Evolutionary conservation across 768 basidiomycete species (phyloP).

Genomic region (Tricholoma furcatifolium): DNA sequence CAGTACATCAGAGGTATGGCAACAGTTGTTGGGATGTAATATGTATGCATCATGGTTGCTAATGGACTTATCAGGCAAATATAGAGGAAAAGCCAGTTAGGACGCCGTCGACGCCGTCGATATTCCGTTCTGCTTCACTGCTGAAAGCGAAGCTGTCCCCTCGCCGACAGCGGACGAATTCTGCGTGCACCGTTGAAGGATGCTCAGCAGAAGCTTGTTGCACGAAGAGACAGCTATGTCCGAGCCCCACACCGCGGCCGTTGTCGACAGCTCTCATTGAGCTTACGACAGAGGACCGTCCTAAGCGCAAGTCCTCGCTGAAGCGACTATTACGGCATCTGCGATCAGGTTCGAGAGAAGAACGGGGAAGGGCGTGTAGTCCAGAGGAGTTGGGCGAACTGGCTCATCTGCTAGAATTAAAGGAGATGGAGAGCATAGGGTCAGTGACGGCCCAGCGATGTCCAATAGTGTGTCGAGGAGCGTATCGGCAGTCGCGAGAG

Average conservation of each 20-base stretch:
- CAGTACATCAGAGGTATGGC: constrained; percentile 3
- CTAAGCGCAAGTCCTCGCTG: constrained; percentile 9
- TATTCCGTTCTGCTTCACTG: constrained; percentile 7
- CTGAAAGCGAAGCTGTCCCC: constrained; percentile 4
- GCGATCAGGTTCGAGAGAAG: constrained; percentile 8
- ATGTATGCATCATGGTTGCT: background rate
- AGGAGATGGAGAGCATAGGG: constrained; percentile 14
- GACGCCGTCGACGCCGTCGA: background rate
- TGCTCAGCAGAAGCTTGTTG: background rate
- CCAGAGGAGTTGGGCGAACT: constrained; percentile 7
- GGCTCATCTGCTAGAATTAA: constrained; percentile 7
- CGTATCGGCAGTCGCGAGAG: constrained; percentile 7
- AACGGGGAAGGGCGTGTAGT: background rate
- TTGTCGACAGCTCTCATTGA: constrained; percentile 1
- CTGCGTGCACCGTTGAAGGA: background rate
- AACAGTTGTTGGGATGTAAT: background rate
- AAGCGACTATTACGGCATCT: constrained; percentile 3
- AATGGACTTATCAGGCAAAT: background rate
- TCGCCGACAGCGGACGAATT: background rate
- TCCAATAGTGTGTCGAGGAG: constrained; percentile 7
- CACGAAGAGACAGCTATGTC: background rate
- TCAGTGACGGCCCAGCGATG: constrained; percentile 13
- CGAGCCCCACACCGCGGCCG: background rate
- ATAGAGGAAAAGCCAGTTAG: background rate
- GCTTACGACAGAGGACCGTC: background rate